Conservation (phyloP, 2,329 filamentous ascomycete genomes). For the Ophiocordyceps camponoti-floridani region DNA sequence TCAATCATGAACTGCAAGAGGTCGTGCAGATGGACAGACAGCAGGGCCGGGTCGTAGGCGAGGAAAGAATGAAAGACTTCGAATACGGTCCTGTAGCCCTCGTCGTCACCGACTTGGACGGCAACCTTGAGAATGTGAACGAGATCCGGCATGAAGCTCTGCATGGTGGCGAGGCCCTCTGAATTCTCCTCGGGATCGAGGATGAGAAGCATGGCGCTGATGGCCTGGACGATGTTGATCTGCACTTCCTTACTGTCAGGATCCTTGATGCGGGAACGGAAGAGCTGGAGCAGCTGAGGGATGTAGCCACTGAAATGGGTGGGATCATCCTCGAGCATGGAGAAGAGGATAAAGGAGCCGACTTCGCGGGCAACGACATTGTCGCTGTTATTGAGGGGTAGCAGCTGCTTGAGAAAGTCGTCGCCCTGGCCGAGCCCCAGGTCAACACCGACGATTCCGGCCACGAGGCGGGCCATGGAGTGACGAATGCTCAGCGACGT, state of each 20-base stretch:
- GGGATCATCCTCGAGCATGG: conserved; percentile 74
- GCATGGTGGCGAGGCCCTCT: conserved; percentile 54
- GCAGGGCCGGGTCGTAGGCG: conserved; percentile 69
- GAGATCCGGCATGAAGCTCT: conserved; percentile 70
- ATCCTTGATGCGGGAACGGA: conserved; percentile 76
- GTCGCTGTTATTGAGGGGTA: conserved; percentile 59
- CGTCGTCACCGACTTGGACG: conserved; percentile 66
- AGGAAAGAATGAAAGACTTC: conserved; percentile 95
- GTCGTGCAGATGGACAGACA: conserved; percentile 75
- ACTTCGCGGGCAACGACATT: conserved; percentile 72
- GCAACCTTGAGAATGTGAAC: conserved; percentile 75
- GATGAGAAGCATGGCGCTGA: conserved; percentile 75
- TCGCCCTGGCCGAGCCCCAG: conserved; percentile 58
- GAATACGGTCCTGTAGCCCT: conserved; percentile 76
- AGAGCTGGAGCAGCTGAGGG: conserved; percentile 62
- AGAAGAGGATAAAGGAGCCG: conserved; percentile 83
- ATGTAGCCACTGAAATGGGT: conserved; percentile 71
- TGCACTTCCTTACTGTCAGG: conserved; percentile 81
- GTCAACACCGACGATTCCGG: conserved; percentile 71
- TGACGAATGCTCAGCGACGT: conserved; percentile 61
- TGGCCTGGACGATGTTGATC: conserved; percentile 81
- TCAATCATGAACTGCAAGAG: conserved; percentile 89
- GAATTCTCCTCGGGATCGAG: conserved; percentile 76
- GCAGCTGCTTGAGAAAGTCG: conserved; percentile 63
- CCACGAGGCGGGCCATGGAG: conserved; percentile 73